Evolutionary conservation across 208 protist species (phyloP).

Genomic region (Herpetomonas samuelpessoai): DNA sequence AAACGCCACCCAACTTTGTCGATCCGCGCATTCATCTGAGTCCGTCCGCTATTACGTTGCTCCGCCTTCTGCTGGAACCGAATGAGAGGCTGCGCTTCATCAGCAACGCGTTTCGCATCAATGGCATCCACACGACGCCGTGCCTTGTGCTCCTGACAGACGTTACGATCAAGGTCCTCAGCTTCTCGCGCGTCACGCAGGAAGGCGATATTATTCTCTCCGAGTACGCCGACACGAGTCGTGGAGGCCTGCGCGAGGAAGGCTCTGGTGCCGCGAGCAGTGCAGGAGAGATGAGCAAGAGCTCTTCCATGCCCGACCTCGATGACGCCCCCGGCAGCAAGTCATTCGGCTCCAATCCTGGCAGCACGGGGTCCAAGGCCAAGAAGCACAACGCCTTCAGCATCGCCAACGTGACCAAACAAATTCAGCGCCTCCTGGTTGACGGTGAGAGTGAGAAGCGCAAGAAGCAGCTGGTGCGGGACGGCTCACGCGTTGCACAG

Average conservation of each 20-base stretch:
- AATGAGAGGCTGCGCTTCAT: slow-evolving; percentile 79
- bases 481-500: slow-evolving; percentile 78
- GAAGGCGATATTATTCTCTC: slow-evolving; percentile 84
- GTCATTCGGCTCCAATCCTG: background rate
- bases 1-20: slow-evolving; percentile 36
- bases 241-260: slow-evolving; percentile 7
- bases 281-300: slow-evolving; percentile 1
- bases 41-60: slow-evolving; percentile 61
- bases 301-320: background rate
- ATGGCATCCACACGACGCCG: slow-evolving; percentile 80
- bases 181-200: slow-evolving; percentile 71
- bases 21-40: slow-evolving; percentile 42
- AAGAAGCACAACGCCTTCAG: slow-evolving; percentile 27
- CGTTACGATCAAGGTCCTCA: slow-evolving; percentile 57
- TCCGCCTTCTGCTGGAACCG: slow-evolving; percentile 68
- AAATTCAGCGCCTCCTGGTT: slow-evolving; percentile 65
- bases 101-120: slow-evolving; percentile 86
- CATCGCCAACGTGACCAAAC: slow-evolving; percentile 60
- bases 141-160: slow-evolving; percentile 83
- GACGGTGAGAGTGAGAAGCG: slow-evolving; percentile 25
- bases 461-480: slow-evolving; percentile 42
- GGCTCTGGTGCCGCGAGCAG: slow-evolving; percentile 1
- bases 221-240: slow-evolving; percentile 25
- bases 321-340: background rate
- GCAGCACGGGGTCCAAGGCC: slow-evolving; percentile 1